Evolutionary conservation across 2,329 filamentous ascomycete species (phyloP), one percentile per base, ranked within the genome.

Genomic region (Diplodia corticola): DNA sequence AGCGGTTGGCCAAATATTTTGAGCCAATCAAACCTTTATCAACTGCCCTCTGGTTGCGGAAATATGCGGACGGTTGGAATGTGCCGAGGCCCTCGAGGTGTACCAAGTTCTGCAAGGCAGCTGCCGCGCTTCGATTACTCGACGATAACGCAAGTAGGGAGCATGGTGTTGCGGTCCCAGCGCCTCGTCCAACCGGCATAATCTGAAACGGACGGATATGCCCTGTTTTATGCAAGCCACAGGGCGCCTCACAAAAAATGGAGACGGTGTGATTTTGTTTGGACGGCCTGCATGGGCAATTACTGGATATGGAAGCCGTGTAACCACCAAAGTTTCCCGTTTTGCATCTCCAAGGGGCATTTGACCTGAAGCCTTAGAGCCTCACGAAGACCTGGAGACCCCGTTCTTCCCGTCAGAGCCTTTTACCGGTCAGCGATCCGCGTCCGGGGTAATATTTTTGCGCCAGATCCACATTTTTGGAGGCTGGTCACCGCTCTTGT

Each of bases 361-460:
- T 20, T n/a, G 6, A 35, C 40, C 26, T 44, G 22, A 20, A 26
- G 44, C n/a, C n/a, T 6, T 20, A 40, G 22, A 26, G 37, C 30
- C 37, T 46, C 40, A 10, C 37, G 33, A 17, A 26, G 46, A 24
- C 37, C 46, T 46, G 24, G 20, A 20, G 20, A 7, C 24, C 37
- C 33, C 44, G 28, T 6, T 44, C 13, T 13, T 6, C 33, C 28
- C 13, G n/a, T 26, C 4, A 40, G 6, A 13, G 4, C 17, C 17
- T n/a, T 17, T 22, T 17, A 13, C 57, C 57, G 57, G 57, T 61
- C 44, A 61, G 13, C 15, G 57, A 61, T 61, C 44, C 33, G 33
- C 44, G 57, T 49, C 57, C 57, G 57, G 57, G 44, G 57, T 33
- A 61, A 61, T 20, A 5, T 61, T 61, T 61, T 61, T 61, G 57